These are phyloP conservation scores for Chlorella variabilis DNA, from an alignment of 163 green algal genomes.

Conservation along the genomic window DNA sequence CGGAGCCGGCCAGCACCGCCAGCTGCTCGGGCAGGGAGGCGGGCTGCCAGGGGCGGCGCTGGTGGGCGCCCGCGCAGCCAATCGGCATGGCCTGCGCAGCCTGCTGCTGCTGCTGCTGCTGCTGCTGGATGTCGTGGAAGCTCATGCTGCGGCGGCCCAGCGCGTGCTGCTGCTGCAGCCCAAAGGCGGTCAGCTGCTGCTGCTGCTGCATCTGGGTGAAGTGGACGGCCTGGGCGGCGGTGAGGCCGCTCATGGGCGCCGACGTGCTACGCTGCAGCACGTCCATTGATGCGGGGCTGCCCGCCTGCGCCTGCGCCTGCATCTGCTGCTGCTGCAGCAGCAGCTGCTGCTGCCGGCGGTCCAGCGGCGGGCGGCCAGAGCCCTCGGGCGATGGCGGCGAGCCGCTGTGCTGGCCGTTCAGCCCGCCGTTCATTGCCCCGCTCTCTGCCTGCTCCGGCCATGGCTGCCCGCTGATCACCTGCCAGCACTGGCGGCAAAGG, in stretches of 20 bases:
- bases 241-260: slow-evolving; percentile 27
- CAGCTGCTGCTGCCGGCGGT: slow-evolving; percentile 25
- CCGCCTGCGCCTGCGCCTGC: background rate
- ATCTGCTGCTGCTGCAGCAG: slow-evolving; percentile 3
- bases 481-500: slow-evolving; percentile 45
- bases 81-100: slow-evolving; percentile 4
- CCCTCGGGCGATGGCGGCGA: slow-evolving; percentile 18
- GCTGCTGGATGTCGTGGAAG: slow-evolving; percentile 36
- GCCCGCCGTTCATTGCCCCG: background rate
- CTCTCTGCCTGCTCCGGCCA: slow-evolving; percentile 40
- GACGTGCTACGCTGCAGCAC: slow-evolving; percentile 27
- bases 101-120: slow-evolving; percentile 7
- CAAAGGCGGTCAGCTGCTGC: slow-evolving; percentile 14
- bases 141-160: slow-evolving; percentile 32
- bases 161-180: background rate
- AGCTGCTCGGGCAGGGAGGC: slow-evolving; percentile 46
- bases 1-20: slow-evolving; percentile 27
- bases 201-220: slow-evolving; percentile 23
- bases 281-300: slow-evolving; percentile 18
- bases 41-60: slow-evolving; percentile 24
- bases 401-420: background rate
- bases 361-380: slow-evolving; percentile 3
- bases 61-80: background rate
- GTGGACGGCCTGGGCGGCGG: slow-evolving; percentile 17
- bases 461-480: slow-evolving; percentile 39